These are phyloP conservation scores for Linnemannia zychae DNA, from an alignment of 192 early-diverging fungal genomes.

Conservation along the genomic window DNA sequence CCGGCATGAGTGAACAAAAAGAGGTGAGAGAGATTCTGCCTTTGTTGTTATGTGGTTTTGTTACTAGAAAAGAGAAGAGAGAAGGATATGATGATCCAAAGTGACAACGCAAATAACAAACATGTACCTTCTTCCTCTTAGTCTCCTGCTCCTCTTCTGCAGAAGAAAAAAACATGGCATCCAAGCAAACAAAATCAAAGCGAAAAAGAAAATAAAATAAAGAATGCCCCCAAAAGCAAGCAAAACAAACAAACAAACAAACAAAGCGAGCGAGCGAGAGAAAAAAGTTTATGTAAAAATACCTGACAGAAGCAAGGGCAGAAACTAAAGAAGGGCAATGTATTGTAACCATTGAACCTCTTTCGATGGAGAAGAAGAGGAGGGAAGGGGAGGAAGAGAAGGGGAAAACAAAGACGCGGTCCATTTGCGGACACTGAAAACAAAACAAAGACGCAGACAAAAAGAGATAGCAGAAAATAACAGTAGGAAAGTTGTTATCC, in stretches of 20 bases:
- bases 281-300: background rate
- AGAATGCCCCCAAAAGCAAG: too few relatives aligned
- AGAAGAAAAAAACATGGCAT: background rate
- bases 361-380: background rate
- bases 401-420: slow-evolving; percentile 12
- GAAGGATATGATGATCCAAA: too few relatives aligned
- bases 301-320: background rate
- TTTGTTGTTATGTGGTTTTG: background rate
- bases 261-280: too few relatives aligned
- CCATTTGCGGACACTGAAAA: slow-evolving; percentile 7
- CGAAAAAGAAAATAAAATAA: too few relatives aligned
- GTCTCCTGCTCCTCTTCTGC: background rate
- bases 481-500: background rate
- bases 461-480: too few relatives aligned
- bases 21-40: too few relatives aligned
- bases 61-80: background rate
- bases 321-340: background rate
- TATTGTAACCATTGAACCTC: background rate
- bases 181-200: background rate
- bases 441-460: background rate
- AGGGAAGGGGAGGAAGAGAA: background rate
- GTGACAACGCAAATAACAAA: background rate
- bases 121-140: too few relatives aligned
- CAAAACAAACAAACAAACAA: too few relatives aligned
- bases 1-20: too few relatives aligned